Evolutionary conservation across 495 filamentous ascomycete species (phyloP).

Genomic region (Saxophila tyrrhenica): DNA sequence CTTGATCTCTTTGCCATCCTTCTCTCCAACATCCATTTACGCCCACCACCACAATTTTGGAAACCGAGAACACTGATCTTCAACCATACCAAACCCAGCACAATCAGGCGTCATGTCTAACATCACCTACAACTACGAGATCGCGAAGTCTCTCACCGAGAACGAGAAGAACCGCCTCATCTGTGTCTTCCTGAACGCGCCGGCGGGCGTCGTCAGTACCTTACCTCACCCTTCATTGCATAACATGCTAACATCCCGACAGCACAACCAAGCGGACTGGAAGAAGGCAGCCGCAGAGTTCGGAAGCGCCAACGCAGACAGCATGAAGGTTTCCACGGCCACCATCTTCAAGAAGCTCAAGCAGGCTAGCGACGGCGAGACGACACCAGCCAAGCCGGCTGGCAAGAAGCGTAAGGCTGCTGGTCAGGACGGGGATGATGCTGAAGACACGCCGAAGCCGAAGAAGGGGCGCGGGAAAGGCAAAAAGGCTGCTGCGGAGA

Average conservation of each 20-base stretch:
- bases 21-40: neutral
- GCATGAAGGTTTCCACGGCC: constrained; percentile 7
- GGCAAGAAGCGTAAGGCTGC: constrained; percentile 11
- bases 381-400: too few species aligned
- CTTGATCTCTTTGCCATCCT: neutral
- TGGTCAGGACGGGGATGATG: constrained; percentile 3
- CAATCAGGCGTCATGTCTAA: neutral
- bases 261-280: constrained; percentile 19
- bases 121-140: constrained; percentile 5
- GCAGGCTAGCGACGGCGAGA: too few species aligned
- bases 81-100: neutral
- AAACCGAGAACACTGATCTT: neutral
- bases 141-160: constrained; percentile 9
- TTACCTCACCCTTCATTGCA: neutral
- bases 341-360: constrained; percentile 15
- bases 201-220: neutral
- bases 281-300: constrained; percentile 6
- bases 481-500: constrained; percentile 4
- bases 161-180: constrained; percentile 16
- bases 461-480: constrained; percentile 6
- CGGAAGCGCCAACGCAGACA: constrained; percentile 10
- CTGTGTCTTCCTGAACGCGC: constrained; percentile 13
- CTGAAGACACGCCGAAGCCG: constrained; percentile 9
- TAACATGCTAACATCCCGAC: neutral
- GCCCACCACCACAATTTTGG: neutral